These are phyloP conservation scores for Psidium guajava DNA, from an alignment of 345 rosid genomes.

Conservation along the genomic window DNA sequence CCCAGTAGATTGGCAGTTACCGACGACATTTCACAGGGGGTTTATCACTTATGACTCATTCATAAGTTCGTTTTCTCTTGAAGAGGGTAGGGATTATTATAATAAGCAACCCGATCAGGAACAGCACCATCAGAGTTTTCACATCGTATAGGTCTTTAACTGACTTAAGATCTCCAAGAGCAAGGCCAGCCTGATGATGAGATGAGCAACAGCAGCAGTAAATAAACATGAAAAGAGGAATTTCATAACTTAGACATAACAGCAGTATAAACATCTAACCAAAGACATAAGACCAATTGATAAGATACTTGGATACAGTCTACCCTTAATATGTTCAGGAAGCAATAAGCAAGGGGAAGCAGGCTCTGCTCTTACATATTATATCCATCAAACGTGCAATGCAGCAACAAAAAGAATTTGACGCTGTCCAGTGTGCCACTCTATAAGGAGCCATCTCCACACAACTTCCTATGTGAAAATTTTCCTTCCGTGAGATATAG, in stretches of 20 bases:
- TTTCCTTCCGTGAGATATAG: background rate
- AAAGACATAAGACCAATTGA: background rate
- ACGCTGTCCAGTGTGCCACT: background rate
- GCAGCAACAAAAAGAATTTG: background rate
- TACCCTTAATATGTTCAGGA: background rate
- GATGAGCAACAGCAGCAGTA: slow-evolving; percentile 1
- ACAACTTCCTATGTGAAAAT: background rate
- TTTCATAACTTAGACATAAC: background rate
- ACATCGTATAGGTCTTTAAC: slow-evolving; percentile 40
- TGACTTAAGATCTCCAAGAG: slow-evolving; percentile 41
- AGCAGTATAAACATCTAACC: background rate
- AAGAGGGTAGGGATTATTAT: slow-evolving; percentile 24
- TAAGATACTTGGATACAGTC: background rate
- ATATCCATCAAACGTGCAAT: background rate
- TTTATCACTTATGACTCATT: slow-evolving; percentile 6
- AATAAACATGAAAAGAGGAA: background rate
- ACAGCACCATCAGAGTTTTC: slow-evolving; percentile 18
- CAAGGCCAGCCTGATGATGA: slow-evolving; percentile 36
- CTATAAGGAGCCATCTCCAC: background rate
- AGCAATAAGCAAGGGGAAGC: background rate
- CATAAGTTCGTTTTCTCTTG: slow-evolving; percentile 30
- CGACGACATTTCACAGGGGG: background rate
- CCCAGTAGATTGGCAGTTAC: background rate
- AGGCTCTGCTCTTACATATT: background rate
- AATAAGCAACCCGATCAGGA: slow-evolving; percentile 6